These are phyloP conservation scores for Rhodamnia rubescens DNA, from an alignment of 345 rosid species.

Conservation along the genomic window DNA sequence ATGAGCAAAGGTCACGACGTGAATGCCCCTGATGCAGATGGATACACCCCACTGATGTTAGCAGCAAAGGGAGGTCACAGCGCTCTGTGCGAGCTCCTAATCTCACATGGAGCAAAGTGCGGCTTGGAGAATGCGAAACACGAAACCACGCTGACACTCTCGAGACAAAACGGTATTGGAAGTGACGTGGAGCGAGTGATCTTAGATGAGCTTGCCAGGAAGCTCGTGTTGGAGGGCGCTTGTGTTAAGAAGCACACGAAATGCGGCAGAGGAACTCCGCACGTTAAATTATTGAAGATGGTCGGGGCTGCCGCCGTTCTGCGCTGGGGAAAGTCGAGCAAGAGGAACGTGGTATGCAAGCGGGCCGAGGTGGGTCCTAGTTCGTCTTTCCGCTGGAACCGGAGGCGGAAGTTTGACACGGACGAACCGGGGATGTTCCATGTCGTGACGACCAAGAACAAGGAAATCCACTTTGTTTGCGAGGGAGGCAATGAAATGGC, in stretches of 20 bases:
- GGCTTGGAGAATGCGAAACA: slow-evolving; percentile 23
- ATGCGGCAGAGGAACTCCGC: slow-evolving; percentile 48
- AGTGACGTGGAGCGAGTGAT: slow-evolving; percentile 22
- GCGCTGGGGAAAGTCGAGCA: slow-evolving; percentile 46
- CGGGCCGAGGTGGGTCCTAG: slow-evolving; percentile 43
- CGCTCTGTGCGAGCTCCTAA: slow-evolving; percentile 25
- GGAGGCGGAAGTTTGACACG: slow-evolving; percentile 24
- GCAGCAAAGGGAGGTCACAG: slow-evolving; percentile 46
- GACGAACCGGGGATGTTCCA: slow-evolving; percentile 39
- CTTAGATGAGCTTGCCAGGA: slow-evolving; percentile 40
- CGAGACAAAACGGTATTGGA: slow-evolving; percentile 6
- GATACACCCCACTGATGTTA: slow-evolving; percentile 45
- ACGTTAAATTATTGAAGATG: slow-evolving; percentile 32
- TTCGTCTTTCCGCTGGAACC: slow-evolving; percentile 31
- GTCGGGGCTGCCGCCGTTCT: slow-evolving; percentile 21
- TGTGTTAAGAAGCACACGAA: slow-evolving; percentile 45
- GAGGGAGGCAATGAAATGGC: slow-evolving; percentile 50
- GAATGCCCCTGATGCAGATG: slow-evolving; percentile 38
- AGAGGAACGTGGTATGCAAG: slow-evolving; percentile 46
- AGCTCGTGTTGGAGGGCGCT: slow-evolving; percentile 30
- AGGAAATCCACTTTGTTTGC: slow-evolving; percentile 54
- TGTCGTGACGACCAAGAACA: slow-evolving; percentile 46
- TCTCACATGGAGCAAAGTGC: slow-evolving; percentile 30
- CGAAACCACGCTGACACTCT: slow-evolving; percentile 39
- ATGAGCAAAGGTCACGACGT: slow-evolving; percentile 23